These are phyloP conservation scores for Cornus florida DNA, from an alignment of 148 eudicot species.

Conservation along the genomic window DNA sequence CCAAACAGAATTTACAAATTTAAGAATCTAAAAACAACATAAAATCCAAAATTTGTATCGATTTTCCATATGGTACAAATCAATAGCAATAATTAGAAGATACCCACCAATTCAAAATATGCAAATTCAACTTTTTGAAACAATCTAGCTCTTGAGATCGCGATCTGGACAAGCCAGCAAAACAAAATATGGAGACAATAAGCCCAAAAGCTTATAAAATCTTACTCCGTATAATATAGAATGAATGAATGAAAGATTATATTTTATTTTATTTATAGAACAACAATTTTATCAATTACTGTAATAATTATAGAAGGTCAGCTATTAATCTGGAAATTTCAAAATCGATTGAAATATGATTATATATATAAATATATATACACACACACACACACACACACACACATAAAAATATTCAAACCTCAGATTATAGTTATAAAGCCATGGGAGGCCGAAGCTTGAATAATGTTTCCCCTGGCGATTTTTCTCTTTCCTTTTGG, in stretches of 20 bases:
- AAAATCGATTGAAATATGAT: not conserved
- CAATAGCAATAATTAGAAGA: constrained; percentile 5
- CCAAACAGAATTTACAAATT: not conserved
- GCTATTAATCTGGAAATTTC: not conserved
- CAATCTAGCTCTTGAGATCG: constrained; percentile 20
- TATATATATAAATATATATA: no score
- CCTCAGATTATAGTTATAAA: not conserved
- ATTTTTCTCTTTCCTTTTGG: not conserved
- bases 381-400: no score
- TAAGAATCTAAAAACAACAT: not conserved
- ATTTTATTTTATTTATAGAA: no score
- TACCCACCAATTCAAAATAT: constrained; percentile 18
- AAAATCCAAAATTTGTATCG: not conserved
- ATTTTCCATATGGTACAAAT: constrained; percentile 2
- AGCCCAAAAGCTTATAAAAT: not conserved
- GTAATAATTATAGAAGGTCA: no score
- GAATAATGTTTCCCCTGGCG: not conserved
- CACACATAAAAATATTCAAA: no score
- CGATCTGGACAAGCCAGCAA: constrained; percentile 6
- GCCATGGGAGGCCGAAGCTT: not conserved
- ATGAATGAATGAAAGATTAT: no score
- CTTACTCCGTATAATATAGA: not conserved
- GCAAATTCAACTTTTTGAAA: not conserved
- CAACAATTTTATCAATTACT: no score
- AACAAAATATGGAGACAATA: not conserved